phyloP scores from a whole-genome alignment of 2,329 filamentous ascomycete genomes.

The Xylariomycetidae sp. region DNA sequence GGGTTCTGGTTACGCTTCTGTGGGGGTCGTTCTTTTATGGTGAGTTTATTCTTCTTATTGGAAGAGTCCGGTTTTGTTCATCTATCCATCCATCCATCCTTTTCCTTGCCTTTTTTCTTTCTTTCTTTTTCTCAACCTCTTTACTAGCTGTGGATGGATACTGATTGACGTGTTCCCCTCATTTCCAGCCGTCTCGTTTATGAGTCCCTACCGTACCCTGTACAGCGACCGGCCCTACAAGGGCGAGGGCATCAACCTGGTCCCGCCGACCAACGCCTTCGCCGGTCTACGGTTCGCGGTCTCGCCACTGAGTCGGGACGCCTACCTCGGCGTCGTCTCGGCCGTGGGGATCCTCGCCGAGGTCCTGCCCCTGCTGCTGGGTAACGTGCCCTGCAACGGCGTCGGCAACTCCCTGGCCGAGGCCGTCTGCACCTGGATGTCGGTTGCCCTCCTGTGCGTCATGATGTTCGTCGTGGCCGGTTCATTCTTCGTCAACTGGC shows the following conservation, averaged over 20 bases:
- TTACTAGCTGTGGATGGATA: not conserved
- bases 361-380: conserved; percentile 44
- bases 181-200: conserved; percentile 37
- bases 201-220: conserved; percentile 41
- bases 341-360: conserved; percentile 42
- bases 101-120: not conserved
- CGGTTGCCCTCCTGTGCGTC: conserved; percentile 32
- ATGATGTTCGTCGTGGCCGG: conserved; percentile 37
- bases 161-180: too few species aligned
- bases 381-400: conserved; percentile 44
- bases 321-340: conserved; percentile 36
- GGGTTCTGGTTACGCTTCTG: conserved; percentile 28
- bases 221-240: conserved; percentile 29
- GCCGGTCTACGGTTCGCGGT: conserved; percentile 37
- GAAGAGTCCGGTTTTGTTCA: too few species aligned
- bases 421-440: conserved; percentile 35
- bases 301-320: conserved; percentile 25
- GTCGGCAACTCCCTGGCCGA: conserved; percentile 35
- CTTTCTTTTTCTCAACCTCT: not conserved
- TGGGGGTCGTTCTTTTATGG: conserved; percentile 32
- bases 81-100: too few species aligned
- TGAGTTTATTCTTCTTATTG: conserved; percentile 14
- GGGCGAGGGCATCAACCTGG: conserved; percentile 34
- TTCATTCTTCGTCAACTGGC: conserved; percentile 39
- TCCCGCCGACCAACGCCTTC: conserved; percentile 40